Percentiles rank a stretch among this genome's conserved stretches.
These are phyloP conservation scores for Aspergillus sojae DNA, from an alignment of 2,329 filamentous ascomycete genomes.

Conservation along the genomic window DNA sequence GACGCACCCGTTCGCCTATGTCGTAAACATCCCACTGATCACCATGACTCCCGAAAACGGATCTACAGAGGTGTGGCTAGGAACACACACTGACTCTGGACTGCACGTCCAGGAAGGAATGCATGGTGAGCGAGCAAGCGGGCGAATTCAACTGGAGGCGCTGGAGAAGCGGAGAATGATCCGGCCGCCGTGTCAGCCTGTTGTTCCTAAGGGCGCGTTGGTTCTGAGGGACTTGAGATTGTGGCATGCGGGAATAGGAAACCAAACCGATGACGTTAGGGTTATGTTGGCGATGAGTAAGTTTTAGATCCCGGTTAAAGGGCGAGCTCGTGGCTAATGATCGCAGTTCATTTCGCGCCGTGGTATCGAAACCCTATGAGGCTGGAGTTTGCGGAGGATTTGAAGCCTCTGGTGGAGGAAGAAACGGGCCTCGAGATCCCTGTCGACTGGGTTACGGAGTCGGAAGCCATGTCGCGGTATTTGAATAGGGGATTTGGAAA, in stretches of 20 bases:
- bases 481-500: constrained; percentile 62
- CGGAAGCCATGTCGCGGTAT: constrained; percentile 50
- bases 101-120: constrained; percentile 50
- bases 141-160: constrained; percentile 43
- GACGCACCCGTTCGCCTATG: constrained; percentile 57
- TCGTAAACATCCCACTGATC: constrained; percentile 58
- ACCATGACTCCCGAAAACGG: constrained; percentile 57
- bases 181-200: constrained; percentile 54
- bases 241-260: constrained; percentile 68
- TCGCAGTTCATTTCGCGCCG: background rate
- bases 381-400: constrained; percentile 56
- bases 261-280: constrained; percentile 44
- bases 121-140: constrained; percentile 57
- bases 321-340: constrained; percentile 15
- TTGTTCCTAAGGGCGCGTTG: constrained; percentile 57
- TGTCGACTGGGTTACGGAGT: constrained; percentile 51
- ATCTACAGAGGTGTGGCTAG: constrained; percentile 63
- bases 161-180: constrained; percentile 42
- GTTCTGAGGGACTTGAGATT: constrained; percentile 62
- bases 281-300: constrained; percentile 61
- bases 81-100: constrained; percentile 49
- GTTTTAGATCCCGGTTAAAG: background rate
- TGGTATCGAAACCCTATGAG: constrained; percentile 2
- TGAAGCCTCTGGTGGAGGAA: constrained; percentile 50
- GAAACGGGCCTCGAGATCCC: constrained; percentile 53